Base-by-base conservation (phyloP, 2,329 filamentous ascomycete genomes). In the Colletotrichum kahawae region DNA sequence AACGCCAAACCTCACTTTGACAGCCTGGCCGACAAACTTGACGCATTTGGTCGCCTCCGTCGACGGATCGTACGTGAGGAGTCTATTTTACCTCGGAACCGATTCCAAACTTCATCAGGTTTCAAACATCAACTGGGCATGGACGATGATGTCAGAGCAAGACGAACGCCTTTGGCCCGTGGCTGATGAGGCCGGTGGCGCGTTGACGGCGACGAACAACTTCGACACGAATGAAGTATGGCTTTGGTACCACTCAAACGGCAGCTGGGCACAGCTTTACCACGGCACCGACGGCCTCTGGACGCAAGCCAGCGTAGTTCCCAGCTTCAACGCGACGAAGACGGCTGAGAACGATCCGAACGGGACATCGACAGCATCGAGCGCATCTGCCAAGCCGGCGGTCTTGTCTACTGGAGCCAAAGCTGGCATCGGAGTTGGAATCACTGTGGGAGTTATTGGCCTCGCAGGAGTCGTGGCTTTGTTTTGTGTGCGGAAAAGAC, bases 351-450 rank as follows among this genome's bases (percentile, higher is more conserved):
- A 12, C 16, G 62, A 71, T 6, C 24, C 77, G 24, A 66, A 16
- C 38, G 51, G 29, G 21, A 48, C 73, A 27, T 27, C 62, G 56
- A 38, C 27, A 62, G 82, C 77, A 84, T 83, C 75, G 81, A 79
- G 2, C 82, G 84, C 27, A 78, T 84, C 66, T 81, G 82, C 21
- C 80, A 65, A 82, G 79, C 14, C 7, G 80, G 80, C 51, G 7
- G 33, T 59, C 4, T 79, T 91, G 8, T 88, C 88, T 1, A 80
- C 84, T 1, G 89, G 87, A 1, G 90, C 89, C 4, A 90, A 88
- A 78, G 90, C 88, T 0, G 91, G 91, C 5, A 88, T 93, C 10
- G 90, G 87, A 7, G 84, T 89, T 2, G 90, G 89, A n/a, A 85
- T 89, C 6, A 85, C 88, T 2, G 79, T 89, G 0, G 88, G 83